A percentile compares a stretch with the other conserved stretches of the same genome.
These are phyloP conservation scores for Pholiota conissans DNA, from an alignment of 768 basidiomycete species.

Conservation along the genomic window DNA sequence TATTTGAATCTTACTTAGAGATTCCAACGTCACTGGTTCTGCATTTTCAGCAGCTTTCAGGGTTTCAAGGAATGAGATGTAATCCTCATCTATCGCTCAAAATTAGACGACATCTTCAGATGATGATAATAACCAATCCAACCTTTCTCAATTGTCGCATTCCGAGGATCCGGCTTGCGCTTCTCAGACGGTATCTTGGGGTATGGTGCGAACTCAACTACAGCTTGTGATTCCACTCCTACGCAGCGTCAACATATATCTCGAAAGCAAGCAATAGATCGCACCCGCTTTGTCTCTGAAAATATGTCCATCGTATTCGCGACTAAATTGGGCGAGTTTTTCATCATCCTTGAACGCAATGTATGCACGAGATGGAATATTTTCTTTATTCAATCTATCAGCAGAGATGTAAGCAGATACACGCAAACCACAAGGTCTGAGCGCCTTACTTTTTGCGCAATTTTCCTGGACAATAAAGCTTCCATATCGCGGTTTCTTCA, in stretches of 20 bases:
- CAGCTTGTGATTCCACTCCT: constrained; percentile 87
- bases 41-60: constrained; percentile 50
- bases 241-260: constrained; percentile 3
- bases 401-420: constrained; percentile 6
- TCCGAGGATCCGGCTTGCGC: constrained; percentile 75
- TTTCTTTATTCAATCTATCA: constrained; percentile 80
- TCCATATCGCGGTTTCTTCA: constrained; percentile 71
- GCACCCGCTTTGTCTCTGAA: constrained; percentile 91
- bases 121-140: constrained; percentile 11
- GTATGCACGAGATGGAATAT: constrained; percentile 85
- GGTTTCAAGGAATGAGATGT: constrained; percentile 75
- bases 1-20: constrained; percentile 50
- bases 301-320: constrained; percentile 87
- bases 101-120: not conserved
- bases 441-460: constrained; percentile 59
- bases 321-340: constrained; percentile 69
- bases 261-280: constrained; percentile 19
- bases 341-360: constrained; percentile 84
- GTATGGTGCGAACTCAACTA: constrained; percentile 94
- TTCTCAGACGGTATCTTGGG: constrained; percentile 81
- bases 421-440: constrained; percentile 6
- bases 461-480: constrained; percentile 66
- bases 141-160: constrained; percentile 92
- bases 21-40: constrained; percentile 66
- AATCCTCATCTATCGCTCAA: constrained; percentile 68